Evolutionary conservation across 148 eudicot species (phyloP), one percentile per base, ranked within the genome.

Genomic region (Diospyros kaki): DNA sequence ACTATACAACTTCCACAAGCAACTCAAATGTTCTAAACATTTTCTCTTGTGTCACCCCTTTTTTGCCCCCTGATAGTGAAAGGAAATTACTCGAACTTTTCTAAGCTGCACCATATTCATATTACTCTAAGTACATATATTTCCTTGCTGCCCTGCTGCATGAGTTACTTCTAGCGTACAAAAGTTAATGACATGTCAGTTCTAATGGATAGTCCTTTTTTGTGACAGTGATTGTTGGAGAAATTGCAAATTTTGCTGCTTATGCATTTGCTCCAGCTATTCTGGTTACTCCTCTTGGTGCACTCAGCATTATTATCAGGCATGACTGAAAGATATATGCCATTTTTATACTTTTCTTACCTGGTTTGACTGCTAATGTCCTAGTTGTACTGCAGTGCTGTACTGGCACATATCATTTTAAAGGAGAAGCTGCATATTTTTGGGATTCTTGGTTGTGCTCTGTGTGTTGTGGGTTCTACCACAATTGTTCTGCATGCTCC

Each of bases 201-300:
- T 62, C 72, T 81, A 76, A 81, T 50, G 66, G 60, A 6, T 40
- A 41, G 42, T 76, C 76, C n/a, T 50, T 28, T 83, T 51, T 67
- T 83, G 42, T 63, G 58, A 80, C 90, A 91, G 97, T 91, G 97
- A 66, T 91, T 79, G 91, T 91, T 68, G 96, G 93, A 79, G 96
- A 91, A 83, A 71, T 86, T 73, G 96, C 96, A 39, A 91, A 91
- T 77, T 91, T 91, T 85, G 97, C 93, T 12, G 97, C 97, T 56
- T 91, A 91, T 84, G 97, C 97, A 58, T 91, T 91, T 89, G 86
- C 97, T 72, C 97, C 97, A 14, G 97, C 97, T 66, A 83, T 91
- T 79, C 81, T 91, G 76, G 97, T 91, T 75, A 91, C 97, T 77
- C 97, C 97, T 73, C 89, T 91, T 79, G 97, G 97, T 75, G 97